phyloP scores from a whole-genome alignment of 768 basidiomycete genomes.

The Udeniomyces megalosporus region DNA sequence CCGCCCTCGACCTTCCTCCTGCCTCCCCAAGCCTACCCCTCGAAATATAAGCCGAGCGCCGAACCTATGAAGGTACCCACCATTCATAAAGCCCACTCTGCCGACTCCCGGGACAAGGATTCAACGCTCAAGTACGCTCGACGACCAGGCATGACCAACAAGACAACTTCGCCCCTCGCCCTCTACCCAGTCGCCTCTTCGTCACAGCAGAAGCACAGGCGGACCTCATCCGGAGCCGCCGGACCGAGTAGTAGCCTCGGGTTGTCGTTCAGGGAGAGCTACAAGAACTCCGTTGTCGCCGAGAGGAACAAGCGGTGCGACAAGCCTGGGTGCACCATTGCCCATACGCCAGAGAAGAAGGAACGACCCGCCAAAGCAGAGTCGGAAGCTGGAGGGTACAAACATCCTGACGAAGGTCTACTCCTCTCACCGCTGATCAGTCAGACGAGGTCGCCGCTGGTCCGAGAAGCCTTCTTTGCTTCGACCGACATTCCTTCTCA shows the following conservation, averaged over 20 bases:
- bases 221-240: slow-evolving; percentile 1
- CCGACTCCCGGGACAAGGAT: not conserved
- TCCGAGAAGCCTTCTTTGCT: no score
- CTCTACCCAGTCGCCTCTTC: slow-evolving; percentile 11
- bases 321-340: not conserved
- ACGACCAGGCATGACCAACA: slow-evolving; percentile 10
- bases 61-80: slow-evolving; percentile 9
- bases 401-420: no score
- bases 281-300: no score
- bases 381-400: no score
- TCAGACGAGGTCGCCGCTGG: no score
- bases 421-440: no score
- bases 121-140: slow-evolving; percentile 13
- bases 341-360: not conserved
- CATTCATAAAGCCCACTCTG: not conserved
- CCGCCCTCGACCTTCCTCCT: slow-evolving; percentile 8
- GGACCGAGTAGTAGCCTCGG: not conserved
- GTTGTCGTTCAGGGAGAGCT: not conserved
- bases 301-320: not conserved
- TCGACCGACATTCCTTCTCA: no score
- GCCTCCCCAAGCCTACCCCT: slow-evolving; percentile 14
- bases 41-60: not conserved
- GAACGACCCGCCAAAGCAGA: no score
- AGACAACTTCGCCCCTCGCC: slow-evolving; percentile 13
- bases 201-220: not conserved